Evolutionary conservation across 768 basidiomycete genomes (phyloP).

Genomic region (Naganishia kalamii): DNA sequence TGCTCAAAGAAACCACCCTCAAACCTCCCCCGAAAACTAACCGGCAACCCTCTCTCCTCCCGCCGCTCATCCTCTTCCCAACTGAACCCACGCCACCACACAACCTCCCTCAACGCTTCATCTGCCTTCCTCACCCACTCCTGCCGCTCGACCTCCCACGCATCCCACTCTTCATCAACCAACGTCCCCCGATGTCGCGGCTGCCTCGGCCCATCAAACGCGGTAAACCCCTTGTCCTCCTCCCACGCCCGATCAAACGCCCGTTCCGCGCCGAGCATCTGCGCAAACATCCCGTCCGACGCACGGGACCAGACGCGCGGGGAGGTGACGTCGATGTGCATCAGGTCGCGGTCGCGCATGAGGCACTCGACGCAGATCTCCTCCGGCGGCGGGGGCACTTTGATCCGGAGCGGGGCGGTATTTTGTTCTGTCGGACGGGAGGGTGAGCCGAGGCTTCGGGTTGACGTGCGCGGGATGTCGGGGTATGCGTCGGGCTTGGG

Average conservation of each 20-base stretch:
- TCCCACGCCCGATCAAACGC: constrained; percentile 16
- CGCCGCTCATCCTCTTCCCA: constrained; percentile 64
- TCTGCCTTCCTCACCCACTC: constrained; percentile 27
- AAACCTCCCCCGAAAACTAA: constrained; percentile 55
- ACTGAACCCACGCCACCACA: constrained; percentile 43
- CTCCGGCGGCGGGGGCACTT: constrained; percentile 30
- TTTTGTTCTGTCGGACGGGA: not conserved
- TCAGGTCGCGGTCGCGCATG: constrained; percentile 98
- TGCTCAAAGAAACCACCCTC: constrained; percentile 78
- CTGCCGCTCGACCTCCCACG: constrained; percentile 24
- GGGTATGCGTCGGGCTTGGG: not conserved
- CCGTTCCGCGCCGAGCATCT: constrained; percentile 52
- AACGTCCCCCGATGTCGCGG: not conserved
- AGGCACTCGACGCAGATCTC: constrained; percentile 95
- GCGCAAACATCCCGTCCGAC: constrained; percentile 74
- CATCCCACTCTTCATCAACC: not conserved
- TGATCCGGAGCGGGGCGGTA: constrained; percentile 13
- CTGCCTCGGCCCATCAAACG: not conserved
- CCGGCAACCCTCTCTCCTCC: constrained; percentile 44
- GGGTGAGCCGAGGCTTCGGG: not conserved
- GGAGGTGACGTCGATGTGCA: constrained; percentile 79
- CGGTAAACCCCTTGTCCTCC: constrained; percentile 20
- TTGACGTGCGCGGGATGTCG: not conserved
- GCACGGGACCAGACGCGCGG: constrained; percentile 86
- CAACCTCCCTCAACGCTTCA: constrained; percentile 24